phyloP scores from a whole-genome alignment of 164 flowering plant species.

The Platanus orientalis region DNA sequence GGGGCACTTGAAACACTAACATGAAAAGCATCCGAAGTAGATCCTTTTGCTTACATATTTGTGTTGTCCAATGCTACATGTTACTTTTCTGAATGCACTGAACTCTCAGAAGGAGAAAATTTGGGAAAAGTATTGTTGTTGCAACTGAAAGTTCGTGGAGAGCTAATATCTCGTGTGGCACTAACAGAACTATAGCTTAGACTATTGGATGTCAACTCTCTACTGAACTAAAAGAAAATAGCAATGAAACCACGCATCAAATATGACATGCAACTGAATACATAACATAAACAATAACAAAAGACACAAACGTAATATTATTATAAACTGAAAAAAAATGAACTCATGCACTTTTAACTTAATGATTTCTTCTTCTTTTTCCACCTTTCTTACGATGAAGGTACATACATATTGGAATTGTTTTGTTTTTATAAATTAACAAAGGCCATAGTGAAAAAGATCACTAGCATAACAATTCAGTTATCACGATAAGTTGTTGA shows the following conservation, averaged over 20 bases:
- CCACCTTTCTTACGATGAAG: too few relatives aligned
- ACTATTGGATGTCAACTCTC: conserved; percentile 30
- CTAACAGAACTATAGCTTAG: conserved; percentile 31
- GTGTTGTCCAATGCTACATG: conserved; percentile 26
- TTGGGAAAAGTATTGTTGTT: conserved; percentile 11
- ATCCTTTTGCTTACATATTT: conserved; percentile 38
- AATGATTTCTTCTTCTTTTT: not conserved
- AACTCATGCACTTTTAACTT: not conserved
- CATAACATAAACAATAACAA: too few relatives aligned
- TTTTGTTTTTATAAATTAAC: too few relatives aligned
- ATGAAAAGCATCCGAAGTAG: conserved; percentile 29
- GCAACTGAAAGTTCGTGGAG: conserved; percentile 22
- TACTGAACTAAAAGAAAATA: conserved; percentile 27
- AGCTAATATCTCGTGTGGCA: conserved; percentile 31
- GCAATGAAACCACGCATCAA: not conserved
- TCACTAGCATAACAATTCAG: too few relatives aligned
- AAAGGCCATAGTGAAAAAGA: too few relatives aligned
- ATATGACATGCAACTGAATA: too few relatives aligned
- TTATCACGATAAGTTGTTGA: too few relatives aligned
- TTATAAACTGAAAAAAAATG: too few relatives aligned
- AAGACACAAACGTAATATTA: not conserved
- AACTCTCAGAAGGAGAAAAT: conserved; percentile 13
- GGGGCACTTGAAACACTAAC: too few relatives aligned
- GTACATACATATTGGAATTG: too few relatives aligned
- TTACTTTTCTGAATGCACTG: conserved; percentile 18